Evolutionary conservation across 2,329 filamentous ascomycete genomes (phyloP), one percentile per base, ranked within the genome.

Genomic region (Aciculosporium take): DNA sequence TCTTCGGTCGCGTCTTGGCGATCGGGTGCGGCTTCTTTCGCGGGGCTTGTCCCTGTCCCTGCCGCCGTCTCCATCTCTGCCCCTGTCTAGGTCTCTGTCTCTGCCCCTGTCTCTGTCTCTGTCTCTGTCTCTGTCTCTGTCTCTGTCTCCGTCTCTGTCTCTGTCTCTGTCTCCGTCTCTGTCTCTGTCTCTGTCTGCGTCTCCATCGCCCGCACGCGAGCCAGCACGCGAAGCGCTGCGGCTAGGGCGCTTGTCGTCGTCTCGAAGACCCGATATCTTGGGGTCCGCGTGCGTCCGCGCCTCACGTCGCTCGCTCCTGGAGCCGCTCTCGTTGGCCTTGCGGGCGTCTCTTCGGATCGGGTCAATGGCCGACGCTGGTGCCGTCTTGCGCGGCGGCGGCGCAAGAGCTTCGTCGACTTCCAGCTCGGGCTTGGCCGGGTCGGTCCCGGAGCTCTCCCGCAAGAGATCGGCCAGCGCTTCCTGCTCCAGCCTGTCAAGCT

Each of bases 401-500:
- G 66, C 68, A 21, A 78, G 58, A 12, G 69, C 66, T 38, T 69
- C 63, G 45, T 77, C 74, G 30, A 76, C 60, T 48, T 78, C 74
- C 35, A 74, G 52, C 49, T 76, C 74, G 7, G 66, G 68, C 41
- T 69, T 65, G 45, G 69, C 68, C 3, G 62, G 58, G 3, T 62
- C 55, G 21, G 64, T 60, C 33, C 67, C 66, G 40, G 67, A 73
- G 55, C 72, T 76, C 50, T 77, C 74, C n/a, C 74, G 65, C 10
- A 78, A 56, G 12, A 78, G 63, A 45, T 78, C 70, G 17, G 68
- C 71, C 44, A 78, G 57, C 1, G 74, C 74, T 48, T 76, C 71
- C 49, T 70, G 67, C 49, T 78, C 74, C 7, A 78, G 63, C 15
- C 67, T 63, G 41, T 75, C 68, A 21, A 71, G 66, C 30, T 78